Evolutionary conservation across 108 stramenopile species (phyloP), one percentile per base, ranked within the genome.

Genomic region (Skeletonema potamos): DNA sequence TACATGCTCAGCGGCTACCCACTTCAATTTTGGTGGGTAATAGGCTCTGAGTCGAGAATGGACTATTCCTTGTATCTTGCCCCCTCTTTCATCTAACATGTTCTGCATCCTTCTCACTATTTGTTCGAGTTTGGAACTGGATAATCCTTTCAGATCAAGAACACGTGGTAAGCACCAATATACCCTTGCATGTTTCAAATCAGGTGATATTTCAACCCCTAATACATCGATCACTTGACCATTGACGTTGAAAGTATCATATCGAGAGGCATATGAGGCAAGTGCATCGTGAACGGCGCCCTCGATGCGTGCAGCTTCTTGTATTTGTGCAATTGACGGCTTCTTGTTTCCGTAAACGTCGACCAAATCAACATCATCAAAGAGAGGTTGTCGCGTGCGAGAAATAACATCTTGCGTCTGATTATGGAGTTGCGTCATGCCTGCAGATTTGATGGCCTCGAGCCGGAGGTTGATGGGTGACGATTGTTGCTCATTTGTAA

Each of bases 111-210:
- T 78, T 26, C 18, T 59, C n/a, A 78, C 33, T 6, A 67, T 6
- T 27, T 43, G 39, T 33, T 66, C 37, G 15, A 78, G 34, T 36
- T 54, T 72, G 10, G 57, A 32, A 33, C 61, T 41, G 0, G 77
- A 60, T 7, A 78, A 51, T 43, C 41, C 27, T 11, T 58, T 22
- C 36, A 78, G 37, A 36, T 78, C 77, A 11, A 78, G 58, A 54
- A 59, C 61, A 51, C 59, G 64, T 8, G 77, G 77, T 5, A 78
- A 54, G 54, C 77, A 78, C 77, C 77, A 78, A 65, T 62, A 78
- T 6, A 65, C 70, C 13, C 51, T 43, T 32, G 77, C 77, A 13
- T 59, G 56, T 33, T 51, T 71, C 51, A 78, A 70, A 55, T 78
- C 77, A 17, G 77, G 59, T 18, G 70, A 71, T 59, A 78, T 70